Evolutionary conservation across 78 protist genomes (phyloP).

Genomic region (Creolimax fragrantissima): DNA sequence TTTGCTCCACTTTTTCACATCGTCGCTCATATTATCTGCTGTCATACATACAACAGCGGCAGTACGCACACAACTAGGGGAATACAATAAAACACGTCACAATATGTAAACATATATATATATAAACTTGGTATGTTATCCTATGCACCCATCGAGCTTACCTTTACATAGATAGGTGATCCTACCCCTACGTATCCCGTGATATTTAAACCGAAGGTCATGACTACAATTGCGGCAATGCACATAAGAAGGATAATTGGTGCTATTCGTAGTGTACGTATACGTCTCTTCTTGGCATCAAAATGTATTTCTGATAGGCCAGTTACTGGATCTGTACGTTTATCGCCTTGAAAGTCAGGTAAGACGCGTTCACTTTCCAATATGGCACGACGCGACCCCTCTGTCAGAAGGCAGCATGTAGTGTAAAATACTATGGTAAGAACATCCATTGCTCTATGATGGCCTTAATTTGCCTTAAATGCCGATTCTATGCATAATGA

Average conservation of each 20-base stretch:
- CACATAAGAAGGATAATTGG: neutral
- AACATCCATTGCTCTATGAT: no score
- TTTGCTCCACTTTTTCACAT: neutral
- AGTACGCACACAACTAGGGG: neutral
- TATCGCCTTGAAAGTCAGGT: neutral
- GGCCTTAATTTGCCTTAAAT: no score
- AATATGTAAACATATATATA: neutral
- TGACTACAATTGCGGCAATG: neutral
- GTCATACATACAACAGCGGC: no score
- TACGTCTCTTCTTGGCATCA: neutral
- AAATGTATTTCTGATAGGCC: neutral
- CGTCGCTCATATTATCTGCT: neutral
- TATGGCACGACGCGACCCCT: no score
- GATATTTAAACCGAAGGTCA: constrained; percentile 29
- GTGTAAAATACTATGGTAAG: no score
- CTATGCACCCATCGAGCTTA: neutral
- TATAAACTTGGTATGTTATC: neutral
- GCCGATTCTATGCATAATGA: no score
- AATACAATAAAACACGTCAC: neutral
- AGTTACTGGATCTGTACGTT: neutral
- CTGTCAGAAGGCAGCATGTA: no score
- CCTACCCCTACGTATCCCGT: constrained; percentile 32
- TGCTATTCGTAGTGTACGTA: neutral
- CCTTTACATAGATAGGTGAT: neutral
- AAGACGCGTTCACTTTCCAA: neutral